Evolutionary conservation across 2,329 filamentous ascomycete species (phyloP), one percentile per base, ranked within the genome.

Genomic region (Gnomoniopsis smithogilvyi): DNA sequence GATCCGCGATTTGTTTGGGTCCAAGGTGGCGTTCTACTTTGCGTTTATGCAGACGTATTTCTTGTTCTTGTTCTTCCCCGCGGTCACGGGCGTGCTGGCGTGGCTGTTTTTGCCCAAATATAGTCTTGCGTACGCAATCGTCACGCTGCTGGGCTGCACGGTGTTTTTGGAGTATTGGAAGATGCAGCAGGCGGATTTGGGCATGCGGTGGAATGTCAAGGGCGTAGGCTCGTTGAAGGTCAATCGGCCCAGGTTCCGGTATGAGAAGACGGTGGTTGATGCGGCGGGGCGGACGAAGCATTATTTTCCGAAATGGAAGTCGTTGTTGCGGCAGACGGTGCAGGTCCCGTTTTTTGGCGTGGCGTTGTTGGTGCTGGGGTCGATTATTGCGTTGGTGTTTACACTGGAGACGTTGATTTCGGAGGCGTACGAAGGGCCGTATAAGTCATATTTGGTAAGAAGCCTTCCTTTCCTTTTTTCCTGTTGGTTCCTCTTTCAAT

Each of bases 101-200:
- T 92, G 88, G 87, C 71, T 86, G 1, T 80, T 89, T 60, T 74
- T 91, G 0, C 85, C 88, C 11, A 80, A 84, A 30, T 92, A 90
- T 73, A 92, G 90, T 0, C 78, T 87, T 15, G 71, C 85, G 19
- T 92, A 91, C 66, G 89, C 85, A 6, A 74, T 88, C 4, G 73
- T 86, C 22, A 89, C 85, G 58, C 83, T 84, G 33, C 71, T 91
- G 7, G 91, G 89, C 84, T 88, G 87, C 65, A 84, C 88, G 8
- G 77, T 90, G 3, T 92, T 92, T 64, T 81, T 91, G 14, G 90
- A 93, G 67, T 92, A 86, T 70, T 93, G 90, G 90, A 92, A 90
- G 72, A 83, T 91, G 50, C 85, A 88, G 62, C 87, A 93, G 68
- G 75, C 81, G 3, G 89, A 93, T 64, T 78, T 93, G 1, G 82